A percentile compares a stretch with the other conserved stretches of the same genome.
These are phyloP conservation scores for Plasmodium berghei DNA, from an alignment of 169 alveolate species.

Conservation along the genomic window DNA sequence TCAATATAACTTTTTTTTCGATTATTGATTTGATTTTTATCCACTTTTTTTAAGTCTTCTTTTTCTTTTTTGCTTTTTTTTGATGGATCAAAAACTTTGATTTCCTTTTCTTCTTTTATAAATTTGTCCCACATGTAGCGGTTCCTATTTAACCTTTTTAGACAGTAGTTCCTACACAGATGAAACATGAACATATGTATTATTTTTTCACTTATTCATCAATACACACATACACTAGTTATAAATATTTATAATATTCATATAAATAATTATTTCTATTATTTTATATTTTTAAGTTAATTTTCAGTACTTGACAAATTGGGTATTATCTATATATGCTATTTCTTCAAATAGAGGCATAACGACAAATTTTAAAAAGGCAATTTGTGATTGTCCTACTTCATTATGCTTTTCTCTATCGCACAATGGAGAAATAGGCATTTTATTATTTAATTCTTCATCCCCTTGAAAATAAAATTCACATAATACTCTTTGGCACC, in stretches of 20 bases:
- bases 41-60: constrained; percentile 18
- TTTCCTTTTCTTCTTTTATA: constrained; percentile 47
- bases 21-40: background rate
- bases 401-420: constrained; percentile 93
- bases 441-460: constrained; percentile 91
- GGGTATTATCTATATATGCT: constrained; percentile 57
- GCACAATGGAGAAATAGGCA: constrained; percentile 96
- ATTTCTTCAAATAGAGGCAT: constrained; percentile 91
- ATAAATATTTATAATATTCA: background rate
- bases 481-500: constrained; percentile 90
- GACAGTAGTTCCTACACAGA: constrained; percentile 32
- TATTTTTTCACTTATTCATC: background rate
- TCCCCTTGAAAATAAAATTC: constrained; percentile 94
- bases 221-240: background rate
- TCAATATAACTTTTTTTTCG: constrained; percentile 72
- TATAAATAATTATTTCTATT: too few species aligned
- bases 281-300: background rate
- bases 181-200: background rate
- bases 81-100: constrained; percentile 43
- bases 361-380: constrained; percentile 93
- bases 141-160: constrained; percentile 49
- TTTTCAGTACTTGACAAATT: constrained; percentile 53
- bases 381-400: constrained; percentile 94
- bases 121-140: constrained; percentile 71
- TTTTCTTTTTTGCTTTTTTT: constrained; percentile 18